phyloP scores from a whole-genome alignment of 1,284 basidiomycete genomes.

The Apiotrichum montevideense region DNA sequence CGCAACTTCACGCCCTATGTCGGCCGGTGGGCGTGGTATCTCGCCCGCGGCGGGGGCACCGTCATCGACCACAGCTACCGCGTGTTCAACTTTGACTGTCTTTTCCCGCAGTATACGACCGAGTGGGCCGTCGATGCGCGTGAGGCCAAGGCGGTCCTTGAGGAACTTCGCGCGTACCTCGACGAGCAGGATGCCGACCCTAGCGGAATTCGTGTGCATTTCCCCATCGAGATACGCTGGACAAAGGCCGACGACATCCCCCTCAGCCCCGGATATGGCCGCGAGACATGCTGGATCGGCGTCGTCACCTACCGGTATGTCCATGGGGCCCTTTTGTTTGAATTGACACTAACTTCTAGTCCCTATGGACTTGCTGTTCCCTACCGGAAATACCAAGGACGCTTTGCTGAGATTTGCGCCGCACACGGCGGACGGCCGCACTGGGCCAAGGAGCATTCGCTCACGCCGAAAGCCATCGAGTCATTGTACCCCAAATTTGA shows the following conservation, averaged over 20 bases:
- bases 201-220: constrained; percentile 76
- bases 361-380: constrained; percentile 86
- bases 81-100: constrained; percentile 72
- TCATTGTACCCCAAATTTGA: constrained; percentile 74
- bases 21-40: constrained; percentile 44
- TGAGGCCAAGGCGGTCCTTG: constrained; percentile 58
- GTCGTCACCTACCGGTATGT: constrained; percentile 74
- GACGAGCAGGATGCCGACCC: constrained; percentile 61
- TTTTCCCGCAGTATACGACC: constrained; percentile 79
- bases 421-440: constrained; percentile 80
- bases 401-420: constrained; percentile 70
- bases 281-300: constrained; percentile 88
- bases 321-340: constrained; percentile 33
- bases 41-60: constrained; percentile 31
- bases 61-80: constrained; percentile 65
- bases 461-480: constrained; percentile 62
- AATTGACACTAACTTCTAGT: not conserved
- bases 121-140: constrained; percentile 74
- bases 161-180: constrained; percentile 70
- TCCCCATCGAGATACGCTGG: constrained; percentile 89
- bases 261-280: constrained; percentile 78
- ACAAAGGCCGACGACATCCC: constrained; percentile 85
- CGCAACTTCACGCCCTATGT: constrained; percentile 42
- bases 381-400: constrained; percentile 72
- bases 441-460: constrained; percentile 91